Conservation (phyloP, 2,329 filamentous ascomycete genomes). For the Phyllosticta citribraziliensis region DNA sequence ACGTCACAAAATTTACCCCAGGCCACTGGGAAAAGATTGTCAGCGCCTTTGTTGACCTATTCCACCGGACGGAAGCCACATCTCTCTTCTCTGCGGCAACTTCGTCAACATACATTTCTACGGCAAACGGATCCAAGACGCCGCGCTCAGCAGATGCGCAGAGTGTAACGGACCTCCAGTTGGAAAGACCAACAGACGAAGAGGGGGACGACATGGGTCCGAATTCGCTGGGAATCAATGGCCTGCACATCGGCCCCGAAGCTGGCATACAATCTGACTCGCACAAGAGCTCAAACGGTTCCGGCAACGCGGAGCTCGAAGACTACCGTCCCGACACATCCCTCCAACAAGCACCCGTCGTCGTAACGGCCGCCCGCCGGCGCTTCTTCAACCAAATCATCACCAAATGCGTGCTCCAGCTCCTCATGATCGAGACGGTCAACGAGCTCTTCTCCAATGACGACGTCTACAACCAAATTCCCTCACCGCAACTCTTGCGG, state of each 20-base stretch:
- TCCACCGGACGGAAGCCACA: conserved; percentile 87
- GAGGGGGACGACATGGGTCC: conserved; percentile 19
- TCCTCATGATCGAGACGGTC: conserved; percentile 99
- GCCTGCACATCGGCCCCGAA: conserved; percentile 24
- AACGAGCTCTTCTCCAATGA: conserved; percentile 98
- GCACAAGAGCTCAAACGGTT: conserved; percentile 25
- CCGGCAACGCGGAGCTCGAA: conserved; percentile 51
- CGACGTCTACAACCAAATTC: conserved; percentile 85
- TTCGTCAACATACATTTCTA: conserved; percentile 31
- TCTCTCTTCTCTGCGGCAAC: conserved; percentile 84
- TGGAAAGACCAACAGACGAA: conserved; percentile 20
- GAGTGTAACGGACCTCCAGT: conserved; percentile 23
- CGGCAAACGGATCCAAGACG: conserved; percentile 36
- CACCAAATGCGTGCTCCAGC: conserved; percentile 90
- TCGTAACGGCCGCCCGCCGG: conserved; percentile 84
- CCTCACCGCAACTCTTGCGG: conserved; percentile 76
- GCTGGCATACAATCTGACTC: conserved; percentile 19
- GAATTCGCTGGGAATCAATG: conserved; percentile 38
- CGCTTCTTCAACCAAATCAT: conserved; percentile 99
- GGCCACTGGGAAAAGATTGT: conserved; percentile 94
- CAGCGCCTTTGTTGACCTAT: conserved; percentile 89
- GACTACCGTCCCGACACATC: conserved; percentile 63
- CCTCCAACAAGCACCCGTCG: conserved; percentile 77
- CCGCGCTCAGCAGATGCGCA: conserved; percentile 17
- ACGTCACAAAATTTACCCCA: conserved; percentile 80